Conservation (phyloP, 2,329 filamentous ascomycete genomes). For the Neonectria ditissima region DNA sequence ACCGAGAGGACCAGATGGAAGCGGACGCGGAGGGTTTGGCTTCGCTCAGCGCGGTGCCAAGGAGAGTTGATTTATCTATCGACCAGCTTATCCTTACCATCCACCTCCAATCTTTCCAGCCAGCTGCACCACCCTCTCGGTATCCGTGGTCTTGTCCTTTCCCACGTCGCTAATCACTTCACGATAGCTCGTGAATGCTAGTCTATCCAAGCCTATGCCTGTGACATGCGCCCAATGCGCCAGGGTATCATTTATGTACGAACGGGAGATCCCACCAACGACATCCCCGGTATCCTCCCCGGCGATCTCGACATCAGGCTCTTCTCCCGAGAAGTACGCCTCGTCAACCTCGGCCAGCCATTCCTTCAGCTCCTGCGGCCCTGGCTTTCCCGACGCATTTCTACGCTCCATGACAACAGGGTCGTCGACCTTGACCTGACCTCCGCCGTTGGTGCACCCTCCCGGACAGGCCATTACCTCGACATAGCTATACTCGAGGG, state of each 20-base stretch:
- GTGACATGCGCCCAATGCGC: conserved; percentile 81
- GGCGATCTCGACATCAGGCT: conserved; percentile 54
- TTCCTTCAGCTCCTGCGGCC: conserved; percentile 83
- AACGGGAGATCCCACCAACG: conserved; percentile 74
- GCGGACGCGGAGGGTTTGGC: conserved; percentile 81
- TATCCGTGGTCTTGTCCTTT: conserved; percentile 76
- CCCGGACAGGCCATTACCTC: conserved; percentile 99
- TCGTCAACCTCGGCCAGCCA: conserved; percentile 88
- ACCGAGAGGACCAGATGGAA: conserved; percentile 83
- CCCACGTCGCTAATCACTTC: conserved; percentile 96
- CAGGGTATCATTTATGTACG: conserved; percentile 75
- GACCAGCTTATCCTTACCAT: conserved; percentile 70
- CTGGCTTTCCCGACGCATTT: conserved; percentile 66
- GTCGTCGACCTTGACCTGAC: conserved; percentile 93
- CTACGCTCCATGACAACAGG: conserved; percentile 67
- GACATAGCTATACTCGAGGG: conserved; percentile 85
- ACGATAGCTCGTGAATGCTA: conserved; percentile 89
- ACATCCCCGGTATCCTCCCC: conserved; percentile 52
- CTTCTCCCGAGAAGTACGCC: conserved; percentile 85
- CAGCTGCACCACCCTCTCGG: conserved; percentile 86
- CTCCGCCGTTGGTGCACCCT: conserved; percentile 98
- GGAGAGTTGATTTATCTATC: conserved; percentile 50
- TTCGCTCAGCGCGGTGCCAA: conserved; percentile 73
- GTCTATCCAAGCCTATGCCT: conserved; percentile 74
- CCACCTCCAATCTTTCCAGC: conserved; percentile 93